phyloP scores from a whole-genome alignment of 306 rosid genomes.

The Erythrophleum fordii region DNA sequence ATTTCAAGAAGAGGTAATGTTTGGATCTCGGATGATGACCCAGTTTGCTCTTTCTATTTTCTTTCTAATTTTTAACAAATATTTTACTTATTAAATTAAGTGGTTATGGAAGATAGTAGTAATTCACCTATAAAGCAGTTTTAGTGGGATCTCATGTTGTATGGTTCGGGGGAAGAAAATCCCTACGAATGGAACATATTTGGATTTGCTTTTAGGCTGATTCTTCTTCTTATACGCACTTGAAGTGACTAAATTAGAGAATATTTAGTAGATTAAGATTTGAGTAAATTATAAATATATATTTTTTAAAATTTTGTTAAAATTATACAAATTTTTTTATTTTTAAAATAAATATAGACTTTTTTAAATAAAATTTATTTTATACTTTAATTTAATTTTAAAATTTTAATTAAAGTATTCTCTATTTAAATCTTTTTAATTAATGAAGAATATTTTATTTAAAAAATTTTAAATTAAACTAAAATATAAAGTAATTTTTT shows the following conservation, averaged over 20 bases:
- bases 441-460: too few relatives aligned
- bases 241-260: constrained; percentile 17
- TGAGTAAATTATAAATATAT: too few relatives aligned
- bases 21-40: background rate
- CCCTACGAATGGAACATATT: background rate
- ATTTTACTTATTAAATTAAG: background rate
- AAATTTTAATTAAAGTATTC: too few relatives aligned
- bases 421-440: too few relatives aligned
- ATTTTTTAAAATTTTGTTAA: too few relatives aligned
- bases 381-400: too few relatives aligned
- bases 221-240: background rate
- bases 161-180: background rate
- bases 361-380: too few relatives aligned
- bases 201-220: background rate
- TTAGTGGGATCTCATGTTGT: background rate
- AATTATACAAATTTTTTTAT: too few relatives aligned
- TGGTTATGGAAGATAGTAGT: background rate
- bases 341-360: too few relatives aligned
- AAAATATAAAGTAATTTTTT: too few relatives aligned
- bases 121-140: background rate
- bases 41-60: background rate
- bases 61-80: background rate
- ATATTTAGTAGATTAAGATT: background rate
- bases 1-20: background rate
- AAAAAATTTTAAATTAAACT: too few relatives aligned